These are phyloP conservation scores for Amaranthus hypochondriacus DNA, from an alignment of 148 eudicot genomes.

Conservation along the genomic window DNA sequence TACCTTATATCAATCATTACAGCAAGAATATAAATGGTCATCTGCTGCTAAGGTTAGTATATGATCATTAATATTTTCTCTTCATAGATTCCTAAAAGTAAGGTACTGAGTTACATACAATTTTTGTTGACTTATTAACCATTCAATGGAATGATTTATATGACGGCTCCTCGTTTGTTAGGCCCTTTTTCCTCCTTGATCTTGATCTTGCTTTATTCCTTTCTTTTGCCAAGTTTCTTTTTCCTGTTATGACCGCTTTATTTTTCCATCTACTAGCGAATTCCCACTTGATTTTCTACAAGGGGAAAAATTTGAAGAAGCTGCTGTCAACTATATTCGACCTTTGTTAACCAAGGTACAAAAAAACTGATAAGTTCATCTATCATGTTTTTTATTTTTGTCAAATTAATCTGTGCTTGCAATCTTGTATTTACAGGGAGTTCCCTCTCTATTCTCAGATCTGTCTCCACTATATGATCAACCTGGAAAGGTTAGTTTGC, in stretches of 20 bases:
- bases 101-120: background rate
- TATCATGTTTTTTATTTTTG: conserved; percentile 7
- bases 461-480: conserved; percentile 93
- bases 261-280: conserved; percentile 49
- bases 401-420: conserved; percentile 14
- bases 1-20: conserved; percentile 69
- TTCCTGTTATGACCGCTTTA: background rate
- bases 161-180: conserved; percentile 1
- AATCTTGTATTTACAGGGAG: conserved; percentile 59
- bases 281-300: conserved; percentile 95
- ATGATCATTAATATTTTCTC: background rate
- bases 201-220: background rate
- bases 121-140: background rate
- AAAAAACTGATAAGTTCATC: conserved; percentile 6
- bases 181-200: background rate
- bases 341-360: conserved; percentile 92
- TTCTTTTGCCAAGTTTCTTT: background rate
- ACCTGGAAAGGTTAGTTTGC: conserved; percentile 77
- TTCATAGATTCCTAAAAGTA: background rate
- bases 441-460: conserved; percentile 95
- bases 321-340: conserved; percentile 73
- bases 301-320: conserved; percentile 67
- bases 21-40: conserved; percentile 71
- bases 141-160: background rate
- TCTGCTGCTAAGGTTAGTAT: conserved; percentile 85